These are phyloP conservation scores for Proliferodiscus dingleyae DNA, from an alignment of 2,329 filamentous ascomycete species.

Conservation along the genomic window DNA sequence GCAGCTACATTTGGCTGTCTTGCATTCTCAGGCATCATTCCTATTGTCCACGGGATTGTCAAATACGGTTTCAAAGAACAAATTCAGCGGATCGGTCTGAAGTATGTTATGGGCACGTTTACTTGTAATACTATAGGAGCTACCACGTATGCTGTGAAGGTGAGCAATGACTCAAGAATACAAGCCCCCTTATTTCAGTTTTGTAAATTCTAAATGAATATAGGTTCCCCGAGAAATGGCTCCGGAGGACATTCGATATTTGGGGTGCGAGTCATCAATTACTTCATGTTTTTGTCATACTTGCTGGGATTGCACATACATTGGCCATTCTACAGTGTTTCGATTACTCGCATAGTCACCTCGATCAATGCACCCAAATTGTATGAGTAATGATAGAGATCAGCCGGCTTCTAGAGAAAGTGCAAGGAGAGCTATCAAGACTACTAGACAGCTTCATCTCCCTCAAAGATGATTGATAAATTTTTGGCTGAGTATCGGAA, in stretches of 20 bases:
- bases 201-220: conserved; percentile 1
- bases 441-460: too few relatives aligned
- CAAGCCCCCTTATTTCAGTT: not conserved
- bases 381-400: too few relatives aligned
- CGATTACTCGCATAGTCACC: conserved; percentile 21
- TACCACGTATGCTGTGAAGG: conserved; percentile 35
- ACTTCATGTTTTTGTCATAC: conserved; percentile 43
- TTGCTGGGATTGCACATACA: conserved; percentile 36
- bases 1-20: conserved; percentile 39
- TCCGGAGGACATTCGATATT: conserved; percentile 40
- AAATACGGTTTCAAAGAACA: conserved; percentile 33
- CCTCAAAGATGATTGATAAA: too few relatives aligned
- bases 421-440: too few relatives aligned
- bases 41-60: conserved; percentile 36
- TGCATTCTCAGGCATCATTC: conserved; percentile 37
- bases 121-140: conserved; percentile 36
- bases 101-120: conserved; percentile 36
- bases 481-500: too few relatives aligned
- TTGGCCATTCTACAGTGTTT: conserved; percentile 35
- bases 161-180: conserved; percentile 2
- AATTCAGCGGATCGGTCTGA: too few relatives aligned
- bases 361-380: too few relatives aligned
- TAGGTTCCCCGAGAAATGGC: conserved; percentile 42
- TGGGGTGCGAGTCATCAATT: conserved; percentile 45
- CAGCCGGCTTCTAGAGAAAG: too few relatives aligned